Evolutionary conservation across 495 filamentous ascomycete genomes (phyloP), one percentile per base, ranked within the genome.

Genomic region (Aspergillus ellipticus): DNA sequence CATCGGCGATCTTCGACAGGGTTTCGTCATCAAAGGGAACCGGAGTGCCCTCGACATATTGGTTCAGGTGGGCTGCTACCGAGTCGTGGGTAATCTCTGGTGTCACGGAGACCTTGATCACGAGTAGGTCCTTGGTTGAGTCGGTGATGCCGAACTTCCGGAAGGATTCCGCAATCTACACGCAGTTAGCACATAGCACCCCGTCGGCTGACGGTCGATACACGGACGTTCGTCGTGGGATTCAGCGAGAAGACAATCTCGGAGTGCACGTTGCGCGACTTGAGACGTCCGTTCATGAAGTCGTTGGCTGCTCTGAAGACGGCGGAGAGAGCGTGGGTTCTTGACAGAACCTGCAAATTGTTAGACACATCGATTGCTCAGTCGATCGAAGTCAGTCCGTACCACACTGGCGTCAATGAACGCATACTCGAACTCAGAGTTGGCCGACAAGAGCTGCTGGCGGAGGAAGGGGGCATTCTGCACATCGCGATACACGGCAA

Each of bases 91-190:
- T 78, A 22, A 81, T 77, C 26, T 74, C 70, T 33, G 76, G 70
- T 7, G 69, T 64, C 21, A 70, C 57, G 22, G 58, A 73, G 43
- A 97, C 76, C 71, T 96, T 97, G 56, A 96, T 78, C 41, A 88
- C 82, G 48, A 96, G 72, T 15, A 98, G 69, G 58, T 82, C 68
- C 26, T 79, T 83, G 6, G 88, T 96, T 15, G 74, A 74, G 26
- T 89, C 81, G 2, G 78, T 66, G 54, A 97, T 86, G 42, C 94
- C 94, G 64, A 94, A 95, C 53, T 85, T 85, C 22, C 89, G 85
- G 73, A 96, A 96, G 5, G 90, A 85, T 60, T 96, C 90, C 41
- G 90, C 81, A 62, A 98, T 97, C 92, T 96, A 64, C 35, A 19
- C 8, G 42, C 21, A 22, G 59, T 77, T 57, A 73, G 70, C 54